Percentiles rank a stretch among this genome's conserved stretches.
Evolutionary conservation across 2,329 filamentous ascomycete species (phyloP).

Genomic region (Fusarium piperis): DNA sequence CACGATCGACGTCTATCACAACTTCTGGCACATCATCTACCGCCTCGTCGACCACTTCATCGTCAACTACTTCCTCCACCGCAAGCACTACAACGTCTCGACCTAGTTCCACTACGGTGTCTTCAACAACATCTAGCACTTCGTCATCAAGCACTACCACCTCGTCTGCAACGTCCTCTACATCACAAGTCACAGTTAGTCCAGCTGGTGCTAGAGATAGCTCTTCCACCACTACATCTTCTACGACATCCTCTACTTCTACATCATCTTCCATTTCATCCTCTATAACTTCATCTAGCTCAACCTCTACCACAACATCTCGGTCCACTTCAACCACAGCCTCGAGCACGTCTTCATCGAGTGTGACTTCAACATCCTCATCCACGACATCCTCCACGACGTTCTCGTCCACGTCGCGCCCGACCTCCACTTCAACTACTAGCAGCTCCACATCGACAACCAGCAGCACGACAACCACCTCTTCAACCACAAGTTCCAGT

Average conservation of each 20-base stretch:
- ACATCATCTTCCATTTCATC: not conserved
- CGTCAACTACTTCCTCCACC: not conserved
- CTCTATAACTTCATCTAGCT: not conserved
- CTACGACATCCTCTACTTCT: not conserved
- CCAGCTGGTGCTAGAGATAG: not conserved
- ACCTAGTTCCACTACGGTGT: not conserved
- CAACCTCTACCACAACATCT: slow-evolving; percentile 40
- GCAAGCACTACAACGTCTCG: not conserved
- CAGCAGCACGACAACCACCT: slow-evolving; percentile 31
- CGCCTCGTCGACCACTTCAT: not conserved
- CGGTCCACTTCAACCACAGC: slow-evolving; percentile 37
- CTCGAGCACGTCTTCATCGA: slow-evolving; percentile 33
- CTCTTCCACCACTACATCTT: not conserved
- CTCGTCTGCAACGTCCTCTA: not conserved
- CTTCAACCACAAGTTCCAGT: slow-evolving; percentile 26
- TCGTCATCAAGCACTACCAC: not conserved
- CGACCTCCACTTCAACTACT: not conserved
- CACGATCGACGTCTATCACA: not conserved
- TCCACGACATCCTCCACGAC: not conserved
- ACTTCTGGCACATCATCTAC: not conserved
- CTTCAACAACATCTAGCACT: not conserved
- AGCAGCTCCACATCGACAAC: not conserved
- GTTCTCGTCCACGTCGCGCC: not conserved
- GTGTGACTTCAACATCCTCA: not conserved
- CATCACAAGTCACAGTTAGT: not conserved